Base-by-base conservation (phyloP, 345 rosid species). In the Eucalyptus polyanthemos region DNA sequence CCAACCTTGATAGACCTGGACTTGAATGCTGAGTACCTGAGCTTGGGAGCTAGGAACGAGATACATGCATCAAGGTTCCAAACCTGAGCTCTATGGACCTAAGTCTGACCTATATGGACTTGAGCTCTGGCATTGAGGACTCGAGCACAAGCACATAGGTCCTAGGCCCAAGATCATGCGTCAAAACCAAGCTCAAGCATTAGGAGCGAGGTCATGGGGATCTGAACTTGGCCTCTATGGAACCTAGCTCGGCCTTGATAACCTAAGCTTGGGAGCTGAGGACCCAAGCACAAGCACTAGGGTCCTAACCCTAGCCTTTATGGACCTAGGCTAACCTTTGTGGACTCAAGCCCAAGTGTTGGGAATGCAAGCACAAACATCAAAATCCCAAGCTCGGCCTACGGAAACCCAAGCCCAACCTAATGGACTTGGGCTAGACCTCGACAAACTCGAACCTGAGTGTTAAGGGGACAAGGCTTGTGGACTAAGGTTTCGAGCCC, bases 401-500 rank as follows among this genome's bases (percentile, higher is more conserved):
- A 58, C 1, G 1, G 5, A 58, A 58, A 58, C 65, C 65, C 6
- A 58, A 58, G 65, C 65, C 65, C 4, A 58, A 58, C 13, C 65
- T 25, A 5, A 58, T 58, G n/a, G 29, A 58, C 65, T 24, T 58
- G 14, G 29, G 65, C 6, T 22, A 25, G n/a, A 27, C n/a, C 65
- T 58, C 2, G 0, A 58, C n/a, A 0, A 25, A 58, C n/a, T 58
- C 27, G 1, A 25, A 27, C 14, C 1, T 1, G 1, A 58, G n/a
- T 0, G 3, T 0, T 11, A 1, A 25, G 15, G 14, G 12, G 14
- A 6, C n/a, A 27, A 25, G 67, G n/a, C n/a, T 58, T 58, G 15
- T 58, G 67, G n/a, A 58, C 8, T 58, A 25, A 58, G 65, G 14
- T 58, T 25, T 58, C 14, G 0, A 11, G 4, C 14, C 1, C 4